Percentiles rank a stretch among this genome's conserved stretches.
phyloP scores from a whole-genome alignment of 805 yeast genomes.

The Saturnispora quitensis region DNA sequence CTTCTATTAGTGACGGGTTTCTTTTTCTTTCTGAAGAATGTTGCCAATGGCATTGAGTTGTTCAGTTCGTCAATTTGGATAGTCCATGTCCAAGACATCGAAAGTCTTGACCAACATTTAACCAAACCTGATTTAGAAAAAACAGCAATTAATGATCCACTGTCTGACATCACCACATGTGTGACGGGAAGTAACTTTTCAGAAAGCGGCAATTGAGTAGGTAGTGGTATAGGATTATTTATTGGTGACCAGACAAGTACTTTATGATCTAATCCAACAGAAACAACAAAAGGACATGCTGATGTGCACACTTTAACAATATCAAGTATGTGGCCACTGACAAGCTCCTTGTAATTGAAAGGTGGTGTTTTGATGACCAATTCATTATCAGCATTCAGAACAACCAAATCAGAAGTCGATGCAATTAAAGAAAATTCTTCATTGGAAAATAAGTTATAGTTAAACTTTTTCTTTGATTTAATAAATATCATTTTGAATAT shows the following conservation, averaged over 20 bases:
- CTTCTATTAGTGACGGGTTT: slow-evolving; percentile 31
- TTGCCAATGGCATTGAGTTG: slow-evolving; percentile 36
- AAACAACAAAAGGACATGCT: slow-evolving; percentile 53
- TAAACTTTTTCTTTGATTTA: slow-evolving; percentile 14
- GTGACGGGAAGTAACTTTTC: slow-evolving; percentile 54
- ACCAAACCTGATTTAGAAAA: slow-evolving; percentile 43
- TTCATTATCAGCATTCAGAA: slow-evolving; percentile 1
- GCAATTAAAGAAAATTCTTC: not conserved
- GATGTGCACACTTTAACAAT: slow-evolving; percentile 53
- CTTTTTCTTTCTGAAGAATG: slow-evolving; percentile 53
- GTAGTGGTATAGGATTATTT: slow-evolving; percentile 36
- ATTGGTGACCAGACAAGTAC: slow-evolving; percentile 69
- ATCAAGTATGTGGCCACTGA: slow-evolving; percentile 53
- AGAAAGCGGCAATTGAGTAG: slow-evolving; percentile 34
- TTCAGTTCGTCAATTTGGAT: slow-evolving; percentile 32
- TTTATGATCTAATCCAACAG: slow-evolving; percentile 66
- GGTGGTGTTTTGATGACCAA: not conserved
- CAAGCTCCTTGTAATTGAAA: slow-evolving; percentile 31
- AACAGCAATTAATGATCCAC: slow-evolving; percentile 50
- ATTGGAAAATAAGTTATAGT: slow-evolving; percentile 1
- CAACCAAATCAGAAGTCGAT: not conserved
- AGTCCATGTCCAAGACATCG: slow-evolving; percentile 52
- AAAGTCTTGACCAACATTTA: slow-evolving; percentile 51
- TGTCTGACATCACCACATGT: slow-evolving; percentile 45
- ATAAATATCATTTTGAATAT: slow-evolving; percentile 33